Conservation (phyloP, 768 basidiomycete genomes). For the Trametes cubensis region DNA sequence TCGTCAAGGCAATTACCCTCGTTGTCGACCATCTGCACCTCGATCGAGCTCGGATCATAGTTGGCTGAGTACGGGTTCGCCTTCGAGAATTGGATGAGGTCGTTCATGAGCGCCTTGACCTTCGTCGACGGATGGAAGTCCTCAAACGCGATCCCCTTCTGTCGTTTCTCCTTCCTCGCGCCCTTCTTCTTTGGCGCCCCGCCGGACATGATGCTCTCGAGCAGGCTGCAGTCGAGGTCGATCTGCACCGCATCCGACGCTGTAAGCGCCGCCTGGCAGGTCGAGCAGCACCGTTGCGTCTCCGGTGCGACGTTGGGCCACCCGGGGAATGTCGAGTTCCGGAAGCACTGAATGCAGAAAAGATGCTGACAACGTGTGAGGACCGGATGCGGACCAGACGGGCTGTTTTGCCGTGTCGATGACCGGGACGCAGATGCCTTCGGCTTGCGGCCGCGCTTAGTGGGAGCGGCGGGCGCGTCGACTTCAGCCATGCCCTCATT, state of each 20-base stretch:
- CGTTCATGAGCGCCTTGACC: constrained; percentile 77
- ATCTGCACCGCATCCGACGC: constrained; percentile 84
- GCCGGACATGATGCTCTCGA: constrained; percentile 27
- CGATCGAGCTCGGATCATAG: constrained; percentile 75
- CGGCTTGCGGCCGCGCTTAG: constrained; percentile 53
- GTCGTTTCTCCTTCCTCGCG: constrained; percentile 65
- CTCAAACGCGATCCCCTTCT: constrained; percentile 53
- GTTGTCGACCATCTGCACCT: constrained; percentile 77
- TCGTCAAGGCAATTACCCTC: constrained; percentile 73
- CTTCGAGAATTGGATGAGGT: constrained; percentile 80
- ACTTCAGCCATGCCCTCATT: constrained; percentile 49
- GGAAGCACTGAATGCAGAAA: constrained; percentile 88
- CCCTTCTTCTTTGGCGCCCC: constrained; percentile 67
- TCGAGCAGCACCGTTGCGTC: constrained; percentile 66
- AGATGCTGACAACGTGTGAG: constrained; percentile 94
- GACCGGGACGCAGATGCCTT: constrained; percentile 62
- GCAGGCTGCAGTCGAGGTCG: constrained; percentile 56
- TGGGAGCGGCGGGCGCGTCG: constrained; percentile 48
- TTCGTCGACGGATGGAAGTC: constrained; percentile 84
- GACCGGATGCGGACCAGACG: constrained; percentile 62
- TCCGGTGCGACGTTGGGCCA: constrained; percentile 76
- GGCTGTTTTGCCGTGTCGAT: constrained; percentile 76
- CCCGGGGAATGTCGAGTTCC: constrained; percentile 70
- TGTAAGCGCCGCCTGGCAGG: constrained; percentile 71
- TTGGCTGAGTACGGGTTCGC: constrained; percentile 86